Percentiles rank a stretch among this genome's conserved stretches.
Conservation (phyloP, 1,284 basidiomycete species). For the Ganoderma resinaceum region DNA sequence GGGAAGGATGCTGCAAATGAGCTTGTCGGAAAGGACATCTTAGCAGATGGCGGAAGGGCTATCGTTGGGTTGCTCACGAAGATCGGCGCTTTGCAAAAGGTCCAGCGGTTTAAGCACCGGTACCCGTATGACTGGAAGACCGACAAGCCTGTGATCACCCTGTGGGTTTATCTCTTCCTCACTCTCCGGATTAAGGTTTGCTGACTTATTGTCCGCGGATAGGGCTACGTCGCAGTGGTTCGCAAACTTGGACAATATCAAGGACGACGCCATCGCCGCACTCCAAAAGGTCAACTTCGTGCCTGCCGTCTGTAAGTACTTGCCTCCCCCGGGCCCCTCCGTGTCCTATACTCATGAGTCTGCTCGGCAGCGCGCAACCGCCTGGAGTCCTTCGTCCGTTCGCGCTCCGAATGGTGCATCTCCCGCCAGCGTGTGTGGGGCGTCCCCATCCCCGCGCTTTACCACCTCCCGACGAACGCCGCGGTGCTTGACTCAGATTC, state of each 20-base stretch:
- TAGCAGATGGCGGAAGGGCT: constrained; percentile 73
- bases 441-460: constrained; percentile 93
- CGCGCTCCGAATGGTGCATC: constrained; percentile 98
- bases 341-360: constrained; percentile 6
- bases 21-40: constrained; percentile 77
- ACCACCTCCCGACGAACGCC: constrained; percentile 70
- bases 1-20: constrained; percentile 49
- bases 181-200: not conserved
- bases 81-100: constrained; percentile 67
- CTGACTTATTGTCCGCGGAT: not conserved
- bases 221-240: constrained; percentile 99
- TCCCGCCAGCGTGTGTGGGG: constrained; percentile 99
- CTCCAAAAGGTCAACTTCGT: constrained; percentile 81
- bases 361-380: constrained; percentile 77
- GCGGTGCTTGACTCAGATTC: constrained; percentile 74
- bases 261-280: constrained; percentile 76
- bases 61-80: constrained; percentile 72
- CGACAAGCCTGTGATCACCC: constrained; percentile 89
- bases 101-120: constrained; percentile 82
- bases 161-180: constrained; percentile 53
- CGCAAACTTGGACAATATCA: constrained; percentile 88
- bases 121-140: constrained; percentile 99
- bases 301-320: constrained; percentile 72
- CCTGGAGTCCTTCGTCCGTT: constrained; percentile 84
- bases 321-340: constrained; percentile 13